phyloP scores from a whole-genome alignment of 345 rosid species.

The Euphorbia lathyris region DNA sequence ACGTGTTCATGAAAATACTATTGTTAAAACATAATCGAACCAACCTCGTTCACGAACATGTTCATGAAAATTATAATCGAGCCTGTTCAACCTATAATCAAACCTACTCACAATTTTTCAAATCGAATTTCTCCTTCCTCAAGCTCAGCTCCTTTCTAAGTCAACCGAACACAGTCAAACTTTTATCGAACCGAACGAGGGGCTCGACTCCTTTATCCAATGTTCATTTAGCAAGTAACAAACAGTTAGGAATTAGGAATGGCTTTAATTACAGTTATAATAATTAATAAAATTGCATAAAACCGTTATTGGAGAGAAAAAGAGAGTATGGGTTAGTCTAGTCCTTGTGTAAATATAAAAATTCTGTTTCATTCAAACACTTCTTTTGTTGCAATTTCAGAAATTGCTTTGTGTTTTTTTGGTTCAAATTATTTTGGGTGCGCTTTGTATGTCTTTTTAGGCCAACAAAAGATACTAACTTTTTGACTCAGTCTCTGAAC shows the following conservation, averaged over 20 bases:
- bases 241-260: slow-evolving; percentile 16
- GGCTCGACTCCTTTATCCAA: not conserved
- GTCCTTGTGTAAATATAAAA: slow-evolving; percentile 9
- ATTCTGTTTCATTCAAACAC: slow-evolving; percentile 41
- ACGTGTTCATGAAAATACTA: too few species aligned
- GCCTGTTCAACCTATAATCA: too few species aligned
- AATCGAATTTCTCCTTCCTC: too few species aligned
- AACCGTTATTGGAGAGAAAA: slow-evolving; percentile 18
- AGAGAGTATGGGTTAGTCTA: slow-evolving; percentile 21
- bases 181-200: too few species aligned
- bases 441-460: slow-evolving; percentile 56
- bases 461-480: slow-evolving; percentile 47
- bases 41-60: too few species aligned
- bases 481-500: slow-evolving; percentile 72
- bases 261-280: slow-evolving; percentile 29
- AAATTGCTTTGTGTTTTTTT: slow-evolving; percentile 23
- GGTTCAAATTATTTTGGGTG: slow-evolving; percentile 39
- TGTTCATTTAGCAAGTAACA: slow-evolving; percentile 20
- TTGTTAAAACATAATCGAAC: too few species aligned
- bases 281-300: slow-evolving; percentile 11
- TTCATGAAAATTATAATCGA: too few species aligned
- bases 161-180: too few species aligned
- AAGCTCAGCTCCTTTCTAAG: too few species aligned
- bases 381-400: slow-evolving; percentile 39
- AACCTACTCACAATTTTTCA: too few species aligned